Conservation (phyloP, 345 rosid species). For the Aquilaria yunnanensis region DNA sequence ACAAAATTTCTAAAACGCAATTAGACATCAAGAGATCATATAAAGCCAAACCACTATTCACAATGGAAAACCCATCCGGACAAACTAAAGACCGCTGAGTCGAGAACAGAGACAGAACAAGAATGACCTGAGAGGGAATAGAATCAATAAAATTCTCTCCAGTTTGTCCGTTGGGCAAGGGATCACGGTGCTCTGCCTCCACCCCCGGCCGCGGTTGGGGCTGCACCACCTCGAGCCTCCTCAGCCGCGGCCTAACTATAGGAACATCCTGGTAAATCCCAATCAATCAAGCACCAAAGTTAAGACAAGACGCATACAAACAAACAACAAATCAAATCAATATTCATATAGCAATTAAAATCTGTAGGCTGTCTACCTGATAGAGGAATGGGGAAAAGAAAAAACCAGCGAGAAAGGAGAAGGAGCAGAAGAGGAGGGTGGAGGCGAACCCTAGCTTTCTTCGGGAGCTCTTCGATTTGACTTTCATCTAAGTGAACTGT, state of each 20-base stretch:
- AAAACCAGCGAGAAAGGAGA: conserved; percentile 68
- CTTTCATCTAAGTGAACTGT: conserved; percentile 38
- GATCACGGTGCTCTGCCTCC: conserved; percentile 18
- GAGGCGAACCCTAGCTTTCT: conserved; percentile 46
- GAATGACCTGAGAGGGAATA: conserved; percentile 69
- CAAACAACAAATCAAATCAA: neutral
- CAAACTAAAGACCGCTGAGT: neutral
- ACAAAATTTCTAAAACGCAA: neutral
- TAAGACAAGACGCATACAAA: conserved; percentile 3
- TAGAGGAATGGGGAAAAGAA: conserved; percentile 45
- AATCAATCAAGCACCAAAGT: conserved; percentile 8
- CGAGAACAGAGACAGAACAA: neutral
- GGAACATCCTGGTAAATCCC: conserved; percentile 45
- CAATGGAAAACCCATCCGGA: neutral
- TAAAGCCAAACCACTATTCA: no score
- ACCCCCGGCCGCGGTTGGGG: conserved; percentile 7
- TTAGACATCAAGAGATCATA: neutral
- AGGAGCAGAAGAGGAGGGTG: conserved; percentile 32
- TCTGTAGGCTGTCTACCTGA: conserved; percentile 24
- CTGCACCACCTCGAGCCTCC: conserved; percentile 38
- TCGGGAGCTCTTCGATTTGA: conserved; percentile 47
- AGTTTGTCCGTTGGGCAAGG: conserved; percentile 55
- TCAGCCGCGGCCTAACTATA: conserved; percentile 39
- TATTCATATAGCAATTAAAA: neutral
- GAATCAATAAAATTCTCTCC: conserved; percentile 54